Conservation (phyloP, 2,329 filamentous ascomycete species). For the Botrytis hyacinthi region DNA sequence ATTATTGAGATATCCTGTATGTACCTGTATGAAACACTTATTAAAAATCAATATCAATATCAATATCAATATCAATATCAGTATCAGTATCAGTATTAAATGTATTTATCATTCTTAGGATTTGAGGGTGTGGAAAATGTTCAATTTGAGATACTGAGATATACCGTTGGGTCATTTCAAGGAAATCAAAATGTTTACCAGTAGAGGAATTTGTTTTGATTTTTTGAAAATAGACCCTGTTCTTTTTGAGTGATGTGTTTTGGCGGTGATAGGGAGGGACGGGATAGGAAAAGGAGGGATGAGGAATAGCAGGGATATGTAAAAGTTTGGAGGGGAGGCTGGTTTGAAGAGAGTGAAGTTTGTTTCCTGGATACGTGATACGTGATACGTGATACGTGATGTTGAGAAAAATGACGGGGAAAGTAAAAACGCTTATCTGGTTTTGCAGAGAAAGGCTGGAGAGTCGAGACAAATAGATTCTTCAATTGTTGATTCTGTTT, state of each 20-base stretch:
- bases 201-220: background rate
- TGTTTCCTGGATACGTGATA: background rate
- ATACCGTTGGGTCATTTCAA: background rate
- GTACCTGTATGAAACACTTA: no score
- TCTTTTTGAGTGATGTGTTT: background rate
- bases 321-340: background rate
- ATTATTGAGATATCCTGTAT: no score
- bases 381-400: no score
- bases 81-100: background rate
- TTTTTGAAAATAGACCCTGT: background rate
- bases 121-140: background rate
- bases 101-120: background rate
- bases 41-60: background rate
- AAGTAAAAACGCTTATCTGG: background rate
- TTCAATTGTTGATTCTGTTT: background rate
- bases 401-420: background rate
- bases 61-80: no score
- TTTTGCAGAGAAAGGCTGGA: background rate
- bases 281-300: background rate
- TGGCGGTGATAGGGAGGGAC: background rate
- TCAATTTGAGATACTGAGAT: background rate
- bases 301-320: background rate
- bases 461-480: background rate
- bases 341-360: background rate
- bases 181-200: background rate